Evolutionary conservation across 2,329 filamentous ascomycete genomes (phyloP).

Genomic region (Mollisiaceae sp.): DNA sequence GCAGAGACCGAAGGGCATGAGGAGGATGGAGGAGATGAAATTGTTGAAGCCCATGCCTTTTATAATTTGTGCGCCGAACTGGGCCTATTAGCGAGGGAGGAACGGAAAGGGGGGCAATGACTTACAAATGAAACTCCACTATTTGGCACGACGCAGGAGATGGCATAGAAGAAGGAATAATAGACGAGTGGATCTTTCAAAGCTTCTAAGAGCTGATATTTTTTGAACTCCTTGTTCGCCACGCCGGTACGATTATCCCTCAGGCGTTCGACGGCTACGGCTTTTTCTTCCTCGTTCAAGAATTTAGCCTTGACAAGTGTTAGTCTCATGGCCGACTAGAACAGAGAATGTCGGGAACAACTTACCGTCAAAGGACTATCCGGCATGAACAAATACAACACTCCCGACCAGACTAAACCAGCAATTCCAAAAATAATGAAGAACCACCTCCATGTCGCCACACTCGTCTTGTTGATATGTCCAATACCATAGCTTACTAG

Average conservation of each 20-base stretch:
- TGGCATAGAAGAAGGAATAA: slow-evolving; percentile 4
- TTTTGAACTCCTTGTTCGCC: slow-evolving; percentile 10
- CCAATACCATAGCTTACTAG: slow-evolving; percentile 5
- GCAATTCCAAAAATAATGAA: slow-evolving; percentile 11
- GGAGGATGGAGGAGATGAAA: slow-evolving; percentile 7
- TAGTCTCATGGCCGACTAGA: neutral
- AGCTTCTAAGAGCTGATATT: slow-evolving; percentile 13
- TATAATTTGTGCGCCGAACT: slow-evolving; percentile 6
- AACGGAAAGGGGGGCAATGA: neutral
- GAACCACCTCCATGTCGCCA: slow-evolving; percentile 11
- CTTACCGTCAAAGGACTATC: neutral
- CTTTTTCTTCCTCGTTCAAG: slow-evolving; percentile 9
- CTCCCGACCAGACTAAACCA: neutral
- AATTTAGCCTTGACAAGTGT: slow-evolving; percentile 6
- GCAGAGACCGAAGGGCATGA: slow-evolving; percentile 7
- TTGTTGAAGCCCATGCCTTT: slow-evolving; percentile 7
- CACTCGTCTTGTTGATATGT: slow-evolving; percentile 10
- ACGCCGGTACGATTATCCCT: slow-evolving; percentile 12
- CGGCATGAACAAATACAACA: slow-evolving; percentile 3
- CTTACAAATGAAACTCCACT: slow-evolving; percentile 6
- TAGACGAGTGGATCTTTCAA: slow-evolving; percentile 10
- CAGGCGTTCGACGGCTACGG: slow-evolving; percentile 11
- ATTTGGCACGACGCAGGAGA: neutral
- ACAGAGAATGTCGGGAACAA: neutral
- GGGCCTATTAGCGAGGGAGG: neutral